Base-by-base conservation (phyloP, 208 protist species). In the Trypanosoma boissoni region DNA sequence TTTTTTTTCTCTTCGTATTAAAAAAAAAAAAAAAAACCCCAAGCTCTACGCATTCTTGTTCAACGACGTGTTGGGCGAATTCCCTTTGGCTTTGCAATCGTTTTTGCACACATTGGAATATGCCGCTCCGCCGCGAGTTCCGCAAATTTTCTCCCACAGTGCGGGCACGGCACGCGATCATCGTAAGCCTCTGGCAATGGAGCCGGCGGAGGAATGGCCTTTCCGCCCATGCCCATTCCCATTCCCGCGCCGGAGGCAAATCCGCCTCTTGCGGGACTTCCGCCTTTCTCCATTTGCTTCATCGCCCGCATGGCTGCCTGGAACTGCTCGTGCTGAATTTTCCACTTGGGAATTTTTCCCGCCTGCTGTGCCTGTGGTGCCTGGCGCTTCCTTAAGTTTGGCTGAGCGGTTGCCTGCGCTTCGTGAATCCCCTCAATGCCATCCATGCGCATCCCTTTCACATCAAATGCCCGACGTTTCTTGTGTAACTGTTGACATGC, bases 41-140 rank as follows among this genome's bases (percentile, higher is more conserved):
- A n/a, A 14, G n/a, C 14, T 14, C 37, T n/a, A 43, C 14, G 16
- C 37, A n/a, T 43, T n/a, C 16, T 12, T 29, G 12, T 12, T 67
- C 54, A 83, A 46, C 74, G 71, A 12, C 78, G 73, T 41, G 78
- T 81, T 5, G 83, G 83, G 1, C 75, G 78, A 39, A 95, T 74
- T 28, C 76, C 86, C 50, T 88, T 91, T 8, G 91, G 91, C 69
- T 95, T 97, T 27, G 85, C 83, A 26, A 86, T 60, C 28, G 91
- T 97, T 45, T 64, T 93, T 18, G 80, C 79, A 44, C 91, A 97
- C 67, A 90, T 91, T 2, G 92, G 92, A 26, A 96, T 96, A 69
- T 97, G 92, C 21, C 92, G 74, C 37, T 77, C 74, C 3, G 88
- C 89, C 24, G 86, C 80, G 0, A 90, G 68, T 20, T 85, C 68